Percentiles rank a stretch among this genome's conserved stretches.
These are phyloP conservation scores for Ceratocystis colombiana DNA, from an alignment of 2,329 filamentous ascomycete species.

Conservation along the genomic window DNA sequence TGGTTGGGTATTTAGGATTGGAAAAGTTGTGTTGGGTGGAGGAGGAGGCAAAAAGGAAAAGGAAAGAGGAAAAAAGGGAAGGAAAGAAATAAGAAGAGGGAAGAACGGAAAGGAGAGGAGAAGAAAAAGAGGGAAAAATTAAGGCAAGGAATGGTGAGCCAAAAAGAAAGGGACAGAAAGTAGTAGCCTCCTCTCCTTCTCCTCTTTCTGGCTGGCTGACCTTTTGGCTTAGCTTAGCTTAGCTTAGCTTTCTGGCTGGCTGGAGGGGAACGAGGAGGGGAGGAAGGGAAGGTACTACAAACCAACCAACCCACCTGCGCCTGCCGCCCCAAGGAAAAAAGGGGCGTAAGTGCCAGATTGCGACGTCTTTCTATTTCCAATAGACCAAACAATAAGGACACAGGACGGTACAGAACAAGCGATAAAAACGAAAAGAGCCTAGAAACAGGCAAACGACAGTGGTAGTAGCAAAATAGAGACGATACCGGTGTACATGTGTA, in stretches of 20 bases:
- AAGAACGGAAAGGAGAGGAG: constrained; percentile 12
- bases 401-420: neutral
- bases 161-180: constrained; percentile 14
- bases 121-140: constrained; percentile 17
- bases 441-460: neutral
- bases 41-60: constrained; percentile 4
- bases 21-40: constrained; percentile 20
- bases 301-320: neutral
- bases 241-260: neutral
- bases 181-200: neutral
- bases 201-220: neutral
- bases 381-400: neutral
- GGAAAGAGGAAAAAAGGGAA: constrained; percentile 15
- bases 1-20: constrained; percentile 25
- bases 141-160: constrained; percentile 14
- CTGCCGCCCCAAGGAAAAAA: constrained; percentile 2
- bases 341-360: constrained; percentile 8
- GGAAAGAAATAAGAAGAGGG: constrained; percentile 6
- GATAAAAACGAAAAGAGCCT: neutral
- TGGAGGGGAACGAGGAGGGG: neutral
- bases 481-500: no score
- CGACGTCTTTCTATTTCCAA: neutral
- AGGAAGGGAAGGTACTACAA: neutral
- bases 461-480: neutral
- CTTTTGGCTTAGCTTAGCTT: neutral